Percentiles rank a stretch among this genome's conserved stretches.
These are phyloP conservation scores for Exophiala sp. DNA, from an alignment of 2,329 filamentous ascomycete species.

Conservation along the genomic window DNA sequence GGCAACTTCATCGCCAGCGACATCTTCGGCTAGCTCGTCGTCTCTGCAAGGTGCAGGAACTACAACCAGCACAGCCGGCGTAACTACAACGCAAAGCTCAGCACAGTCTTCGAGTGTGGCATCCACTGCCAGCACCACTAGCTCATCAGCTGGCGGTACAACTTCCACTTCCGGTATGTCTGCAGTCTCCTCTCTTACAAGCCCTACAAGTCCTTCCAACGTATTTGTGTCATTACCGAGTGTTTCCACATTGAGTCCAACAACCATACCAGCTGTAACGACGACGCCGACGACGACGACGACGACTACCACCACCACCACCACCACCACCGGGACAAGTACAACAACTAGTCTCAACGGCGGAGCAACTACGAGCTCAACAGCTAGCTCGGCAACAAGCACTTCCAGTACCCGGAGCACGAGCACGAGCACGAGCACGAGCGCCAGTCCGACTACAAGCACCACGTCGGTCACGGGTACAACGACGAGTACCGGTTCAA, in stretches of 20 bases:
- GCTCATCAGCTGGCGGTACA: background rate
- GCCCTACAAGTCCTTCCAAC: constrained; percentile 7
- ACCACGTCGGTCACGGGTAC: background rate
- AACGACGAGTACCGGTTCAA: background rate
- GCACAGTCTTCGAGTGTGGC: background rate
- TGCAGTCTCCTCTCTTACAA: constrained; percentile 3
- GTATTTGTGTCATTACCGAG: constrained; percentile 1
- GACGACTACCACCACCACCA: background rate
- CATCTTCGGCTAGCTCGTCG: background rate
- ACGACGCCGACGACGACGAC: background rate
- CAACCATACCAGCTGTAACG: background rate
- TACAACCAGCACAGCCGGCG: background rate
- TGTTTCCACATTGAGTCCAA: constrained; percentile 2
- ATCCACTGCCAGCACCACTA: constrained; percentile 2
- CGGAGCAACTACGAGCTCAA: background rate
- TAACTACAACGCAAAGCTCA: background rate
- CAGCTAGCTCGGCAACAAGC: background rate
- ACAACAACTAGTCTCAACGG: too few species aligned
- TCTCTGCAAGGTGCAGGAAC: background rate
- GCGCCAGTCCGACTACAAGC: background rate
- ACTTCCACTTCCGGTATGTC: constrained; percentile 16
- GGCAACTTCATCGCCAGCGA: constrained; percentile 2
- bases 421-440: background rate
- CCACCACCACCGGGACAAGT: too few species aligned
- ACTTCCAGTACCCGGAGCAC: too few species aligned